Evolutionary conservation across 352 stramenopile genomes (phyloP), one percentile per base, ranked within the genome.

Genomic region (Detonula confervacea): DNA sequence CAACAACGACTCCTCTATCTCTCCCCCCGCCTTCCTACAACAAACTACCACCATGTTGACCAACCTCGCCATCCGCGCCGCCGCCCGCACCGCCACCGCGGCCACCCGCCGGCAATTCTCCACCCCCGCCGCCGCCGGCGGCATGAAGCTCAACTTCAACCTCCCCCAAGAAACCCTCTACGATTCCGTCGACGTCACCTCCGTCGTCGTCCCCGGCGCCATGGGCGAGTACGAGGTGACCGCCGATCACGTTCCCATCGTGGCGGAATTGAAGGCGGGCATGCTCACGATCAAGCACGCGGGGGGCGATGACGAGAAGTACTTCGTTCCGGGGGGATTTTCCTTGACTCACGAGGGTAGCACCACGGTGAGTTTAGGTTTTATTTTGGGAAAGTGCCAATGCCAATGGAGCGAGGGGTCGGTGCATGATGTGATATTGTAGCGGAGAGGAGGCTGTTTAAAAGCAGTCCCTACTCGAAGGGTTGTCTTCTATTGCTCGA

Each of bases 151-250:
- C 2, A 75, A 81, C 69, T 95, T 96, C 66, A 87, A 83, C 73
- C 80, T 96, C 22, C 92, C 92, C 30, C 88, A 95, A 73, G 79
- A 94, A 75, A 92, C 91, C 20, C 91, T 96, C 61, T 96, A 96
- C 79, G 85, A 81, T 35, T 69, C 55, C n/a, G 76, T 81, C 1
- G 55, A 73, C 9, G 96, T 98, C 56, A 91, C 96, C 74, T 89
- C 95, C 42, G 95, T 98, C 52, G 95, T 97, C 88, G 95, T 98
- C 84, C 97, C 97, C 11, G 96, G 97, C 61, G 87, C 95, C 29
- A 95, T 96, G 56, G 97, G 97, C 79, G 97, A 99, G 91, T 99
- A 98, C 88, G 97, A 97, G 88, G 95, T 99, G 33, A 98, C 96
- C 11, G 95, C 96, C 6, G 95, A 96, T 79, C 97, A 99, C 95